These are phyloP conservation scores for Naganishia friedmannii DNA, from an alignment of 768 basidiomycete genomes.

Conservation along the genomic window DNA sequence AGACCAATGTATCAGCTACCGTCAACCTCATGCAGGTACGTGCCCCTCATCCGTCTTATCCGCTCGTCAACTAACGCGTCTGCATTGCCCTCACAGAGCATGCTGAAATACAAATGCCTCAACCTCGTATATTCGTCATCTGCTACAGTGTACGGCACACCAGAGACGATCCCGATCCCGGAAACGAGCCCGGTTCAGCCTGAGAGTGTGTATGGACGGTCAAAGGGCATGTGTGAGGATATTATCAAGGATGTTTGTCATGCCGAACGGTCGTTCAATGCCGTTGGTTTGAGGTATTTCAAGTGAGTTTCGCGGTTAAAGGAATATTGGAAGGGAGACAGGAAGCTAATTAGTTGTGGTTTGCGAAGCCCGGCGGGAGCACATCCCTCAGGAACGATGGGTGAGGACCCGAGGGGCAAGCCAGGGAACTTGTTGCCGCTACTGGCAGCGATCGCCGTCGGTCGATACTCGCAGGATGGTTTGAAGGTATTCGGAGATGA, in stretches of 20 bases:
- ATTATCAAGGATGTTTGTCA: conserved; percentile 80
- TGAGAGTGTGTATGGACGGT: conserved; percentile 89
- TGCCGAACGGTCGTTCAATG: conserved; percentile 59
- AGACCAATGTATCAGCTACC: conserved; percentile 88
- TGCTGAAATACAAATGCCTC: conserved; percentile 77
- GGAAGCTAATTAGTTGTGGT: conserved; percentile 17
- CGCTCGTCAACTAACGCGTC: background rate
- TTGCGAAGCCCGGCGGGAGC: conserved; percentile 84
- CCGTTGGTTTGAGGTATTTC: conserved; percentile 91
- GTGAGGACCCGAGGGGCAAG: conserved; percentile 92
- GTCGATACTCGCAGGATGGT: conserved; percentile 65
- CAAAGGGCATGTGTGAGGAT: conserved; percentile 91
- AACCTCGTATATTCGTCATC: conserved; percentile 96
- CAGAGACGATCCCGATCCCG: conserved; percentile 85
- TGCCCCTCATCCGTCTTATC: conserved; percentile 14
- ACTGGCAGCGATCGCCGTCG: conserved; percentile 89
- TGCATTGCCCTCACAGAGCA: conserved; percentile 58
- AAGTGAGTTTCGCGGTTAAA: conserved; percentile 56
- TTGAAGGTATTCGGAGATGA: conserved; percentile 90
- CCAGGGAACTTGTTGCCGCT: conserved; percentile 92
- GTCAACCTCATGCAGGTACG: conserved; percentile 65
- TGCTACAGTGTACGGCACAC: conserved; percentile 95
- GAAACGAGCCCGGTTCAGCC: conserved; percentile 83
- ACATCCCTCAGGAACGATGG: conserved; percentile 89
- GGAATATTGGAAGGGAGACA: background rate